Evolutionary conservation across 495 filamentous ascomycete genomes (phyloP).

Genomic region (Clavariopsis aquatica): DNA sequence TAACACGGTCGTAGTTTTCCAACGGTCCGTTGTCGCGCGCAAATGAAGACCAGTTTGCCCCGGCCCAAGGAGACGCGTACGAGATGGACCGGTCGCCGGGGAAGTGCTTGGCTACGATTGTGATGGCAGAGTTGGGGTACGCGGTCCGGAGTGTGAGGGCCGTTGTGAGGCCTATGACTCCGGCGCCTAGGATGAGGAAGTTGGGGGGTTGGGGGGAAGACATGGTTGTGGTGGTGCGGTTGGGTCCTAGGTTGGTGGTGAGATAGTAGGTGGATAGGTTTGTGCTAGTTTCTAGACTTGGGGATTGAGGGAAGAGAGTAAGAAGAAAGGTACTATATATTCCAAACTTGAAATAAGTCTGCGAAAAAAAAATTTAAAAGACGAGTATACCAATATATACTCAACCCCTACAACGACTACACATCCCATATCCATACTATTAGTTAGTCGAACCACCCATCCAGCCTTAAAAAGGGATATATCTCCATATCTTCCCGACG

Average conservation of each 20-base stretch:
- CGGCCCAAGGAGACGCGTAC: constrained; percentile 43
- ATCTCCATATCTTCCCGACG: not conserved
- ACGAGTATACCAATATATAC: too few relatives aligned
- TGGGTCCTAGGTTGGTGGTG: not conserved
- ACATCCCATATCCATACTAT: too few relatives aligned
- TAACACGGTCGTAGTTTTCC: constrained; percentile 46
- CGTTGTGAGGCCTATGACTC: constrained; percentile 42
- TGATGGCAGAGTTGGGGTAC: constrained; percentile 35
- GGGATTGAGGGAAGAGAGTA: too few relatives aligned
- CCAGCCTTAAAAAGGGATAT: not conserved
- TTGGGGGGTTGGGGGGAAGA: not conserved
- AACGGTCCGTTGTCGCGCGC: constrained; percentile 42
- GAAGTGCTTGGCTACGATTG: constrained; percentile 39
- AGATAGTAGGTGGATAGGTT: not conserved
- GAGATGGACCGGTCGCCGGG: constrained; percentile 41
- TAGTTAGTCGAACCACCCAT: not conserved
- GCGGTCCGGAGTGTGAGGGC: constrained; percentile 35
- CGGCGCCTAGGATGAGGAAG: constrained; percentile 39
- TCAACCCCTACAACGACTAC: not conserved
- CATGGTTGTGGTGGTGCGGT: not conserved
- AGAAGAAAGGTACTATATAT: too few relatives aligned
- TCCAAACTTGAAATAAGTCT: too few relatives aligned
- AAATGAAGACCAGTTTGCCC: constrained; percentile 41
- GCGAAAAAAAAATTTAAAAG: too few relatives aligned
- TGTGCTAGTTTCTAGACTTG: too few relatives aligned